Evolutionary conservation across 495 filamentous ascomycete genomes (phyloP).

Genomic region (Chaetomium fimeti): DNA sequence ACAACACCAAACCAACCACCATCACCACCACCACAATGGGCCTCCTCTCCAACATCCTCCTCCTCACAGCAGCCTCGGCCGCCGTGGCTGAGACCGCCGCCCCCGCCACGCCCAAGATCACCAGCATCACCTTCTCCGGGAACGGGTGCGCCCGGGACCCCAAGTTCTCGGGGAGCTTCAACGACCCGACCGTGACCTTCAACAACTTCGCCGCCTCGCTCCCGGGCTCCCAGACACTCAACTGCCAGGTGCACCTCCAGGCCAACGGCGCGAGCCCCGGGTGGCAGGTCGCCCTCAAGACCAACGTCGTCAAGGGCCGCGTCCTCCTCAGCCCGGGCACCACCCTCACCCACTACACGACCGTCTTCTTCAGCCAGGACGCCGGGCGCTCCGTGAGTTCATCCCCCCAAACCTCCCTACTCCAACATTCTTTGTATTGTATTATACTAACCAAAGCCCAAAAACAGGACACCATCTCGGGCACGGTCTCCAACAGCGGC

Average conservation of each 20-base stretch:
- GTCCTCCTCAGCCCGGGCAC: conserved; percentile 38
- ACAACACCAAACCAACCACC: conserved; percentile 2
- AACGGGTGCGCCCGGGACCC: conserved; percentile 40
- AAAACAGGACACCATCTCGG: conserved; percentile 30
- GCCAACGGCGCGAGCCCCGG: conserved; percentile 36
- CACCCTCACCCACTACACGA: conserved; percentile 38
- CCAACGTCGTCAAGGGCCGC: conserved; percentile 39
- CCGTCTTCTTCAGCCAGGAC: conserved; percentile 43
- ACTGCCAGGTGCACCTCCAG: conserved; percentile 45
- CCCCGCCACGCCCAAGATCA: conserved; percentile 32
- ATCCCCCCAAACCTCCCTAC: background rate
- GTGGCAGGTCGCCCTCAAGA: conserved; percentile 45
- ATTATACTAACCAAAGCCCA: background rate
- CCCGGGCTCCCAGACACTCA: conserved; percentile 34
- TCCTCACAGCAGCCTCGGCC: conserved; percentile 32
- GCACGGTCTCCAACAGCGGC: conserved; percentile 33
- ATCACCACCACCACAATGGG: conserved; percentile 33
- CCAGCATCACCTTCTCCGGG: conserved; percentile 41
- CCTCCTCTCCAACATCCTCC: conserved; percentile 26
- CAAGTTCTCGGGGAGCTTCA: conserved; percentile 37
- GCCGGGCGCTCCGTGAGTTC: conserved; percentile 39
- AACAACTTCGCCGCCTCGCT: conserved; percentile 37
- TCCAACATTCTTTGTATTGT: background rate
- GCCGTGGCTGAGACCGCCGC: conserved; percentile 18
- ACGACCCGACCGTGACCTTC: conserved; percentile 38